Conservation (phyloP, 805 yeast species). For the Danielia oregonensis region DNA sequence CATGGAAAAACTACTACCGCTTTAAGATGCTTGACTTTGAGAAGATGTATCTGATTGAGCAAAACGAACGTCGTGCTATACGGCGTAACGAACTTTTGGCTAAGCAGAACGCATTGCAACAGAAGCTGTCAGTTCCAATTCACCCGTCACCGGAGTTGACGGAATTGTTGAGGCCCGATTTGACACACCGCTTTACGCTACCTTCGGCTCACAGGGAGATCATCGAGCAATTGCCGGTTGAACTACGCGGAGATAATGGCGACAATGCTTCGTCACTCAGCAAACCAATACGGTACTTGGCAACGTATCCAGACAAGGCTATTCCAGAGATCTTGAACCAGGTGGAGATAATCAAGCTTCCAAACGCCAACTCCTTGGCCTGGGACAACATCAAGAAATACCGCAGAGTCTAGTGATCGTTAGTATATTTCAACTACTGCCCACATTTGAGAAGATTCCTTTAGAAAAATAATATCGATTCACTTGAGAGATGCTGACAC, state of each 20-base stretch:
- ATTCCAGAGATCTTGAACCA: slow-evolving; percentile 34
- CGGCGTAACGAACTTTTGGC: slow-evolving; percentile 8
- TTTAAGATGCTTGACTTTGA: slow-evolving; percentile 40
- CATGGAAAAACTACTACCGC: slow-evolving; percentile 37
- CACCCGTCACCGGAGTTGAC: slow-evolving; percentile 11
- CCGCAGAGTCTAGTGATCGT: slow-evolving; percentile 5
- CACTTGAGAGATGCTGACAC: too few species aligned
- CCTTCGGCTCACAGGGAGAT: slow-evolving; percentile 35
- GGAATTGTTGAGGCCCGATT: slow-evolving; percentile 13
- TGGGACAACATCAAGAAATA: slow-evolving; percentile 43
- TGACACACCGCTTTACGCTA: slow-evolving; percentile 25
- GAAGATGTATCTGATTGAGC: slow-evolving; percentile 22
- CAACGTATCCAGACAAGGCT: slow-evolving; percentile 26
- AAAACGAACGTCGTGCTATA: slow-evolving; percentile 14
- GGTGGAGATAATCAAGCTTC: slow-evolving; percentile 39
- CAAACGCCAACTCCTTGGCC: slow-evolving; percentile 39
- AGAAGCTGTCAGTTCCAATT: slow-evolving; percentile 1
- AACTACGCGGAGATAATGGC: slow-evolving; percentile 22
- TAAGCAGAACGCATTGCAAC: slow-evolving; percentile 6
- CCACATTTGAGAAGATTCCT: too few species aligned
- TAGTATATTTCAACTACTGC: too few species aligned
- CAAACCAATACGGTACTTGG: slow-evolving; percentile 32
- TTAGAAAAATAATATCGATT: too few species aligned
- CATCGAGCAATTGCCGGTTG: slow-evolving; percentile 28
- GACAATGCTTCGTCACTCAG: slow-evolving; percentile 21